Percentiles rank a stretch among this genome's conserved stretches.
Evolutionary conservation across 164 flowering plant genomes (phyloP).

Genomic region (Stephania cephalantha): DNA sequence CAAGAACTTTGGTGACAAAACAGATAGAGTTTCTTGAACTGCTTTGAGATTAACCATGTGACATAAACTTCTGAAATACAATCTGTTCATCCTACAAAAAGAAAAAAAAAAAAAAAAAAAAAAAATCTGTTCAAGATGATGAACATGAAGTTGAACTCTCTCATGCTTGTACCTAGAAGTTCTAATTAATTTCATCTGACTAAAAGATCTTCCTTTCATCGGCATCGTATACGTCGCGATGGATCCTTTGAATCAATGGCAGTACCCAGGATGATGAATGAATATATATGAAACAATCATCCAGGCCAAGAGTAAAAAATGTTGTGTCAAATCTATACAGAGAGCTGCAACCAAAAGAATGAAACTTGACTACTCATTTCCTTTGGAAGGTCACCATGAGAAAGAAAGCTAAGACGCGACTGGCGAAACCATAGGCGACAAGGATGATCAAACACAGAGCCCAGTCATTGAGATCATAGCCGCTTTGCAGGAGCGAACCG

Average conservation of each 20-base stretch:
- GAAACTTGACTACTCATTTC: conserved; percentile 39
- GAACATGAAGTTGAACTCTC: neutral
- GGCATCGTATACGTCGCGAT: neutral
- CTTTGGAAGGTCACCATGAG: conserved; percentile 62
- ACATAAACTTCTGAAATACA: neutral
- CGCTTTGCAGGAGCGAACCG: conserved; percentile 52
- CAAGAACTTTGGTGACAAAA: neutral
- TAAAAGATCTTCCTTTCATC: neutral
- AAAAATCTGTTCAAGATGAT: neutral
- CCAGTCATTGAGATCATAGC: conserved; percentile 66
- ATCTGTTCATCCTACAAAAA: neutral
- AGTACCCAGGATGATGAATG: neutral
- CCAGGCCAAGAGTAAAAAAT: neutral
- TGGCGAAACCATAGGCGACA: conserved; percentile 40
- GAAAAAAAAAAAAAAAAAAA: too few species aligned
- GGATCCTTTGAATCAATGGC: neutral
- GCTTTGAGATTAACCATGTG: neutral
- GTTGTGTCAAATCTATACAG: conserved; percentile 1
- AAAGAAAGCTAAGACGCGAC: conserved; percentile 62
- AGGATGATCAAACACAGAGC: conserved; percentile 53
- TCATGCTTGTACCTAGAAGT: neutral
- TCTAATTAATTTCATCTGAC: neutral
- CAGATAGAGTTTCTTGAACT: neutral
- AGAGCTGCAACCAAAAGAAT: conserved; percentile 4
- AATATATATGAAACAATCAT: neutral